These are phyloP conservation scores for Colletotrichum eleusines DNA, from an alignment of 2,329 filamentous ascomycete genomes.

Conservation along the genomic window DNA sequence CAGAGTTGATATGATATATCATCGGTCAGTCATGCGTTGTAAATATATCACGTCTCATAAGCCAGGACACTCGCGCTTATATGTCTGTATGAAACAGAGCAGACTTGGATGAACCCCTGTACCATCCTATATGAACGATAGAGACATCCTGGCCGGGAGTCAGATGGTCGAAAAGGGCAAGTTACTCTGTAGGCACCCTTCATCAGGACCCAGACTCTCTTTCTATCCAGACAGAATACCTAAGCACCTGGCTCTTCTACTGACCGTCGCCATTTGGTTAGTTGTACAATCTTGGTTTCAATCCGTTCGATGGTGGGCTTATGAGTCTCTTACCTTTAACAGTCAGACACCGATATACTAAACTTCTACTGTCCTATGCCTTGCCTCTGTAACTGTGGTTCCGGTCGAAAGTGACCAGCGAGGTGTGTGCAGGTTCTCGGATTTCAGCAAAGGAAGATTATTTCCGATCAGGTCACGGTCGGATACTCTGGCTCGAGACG, in stretches of 20 bases:
- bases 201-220: neutral
- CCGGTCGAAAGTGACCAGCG: conserved; percentile 31
- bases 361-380: conserved; percentile 31
- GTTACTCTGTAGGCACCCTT: neutral
- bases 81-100: neutral
- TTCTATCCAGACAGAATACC: neutral
- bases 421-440: conserved; percentile 37
- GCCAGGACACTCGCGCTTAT: neutral
- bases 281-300: neutral
- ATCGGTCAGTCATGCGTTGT: neutral
- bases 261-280: neutral
- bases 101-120: neutral
- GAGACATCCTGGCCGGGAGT: neutral
- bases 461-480: conserved; percentile 9
- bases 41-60: neutral
- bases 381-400: conserved; percentile 24
- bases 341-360: neutral
- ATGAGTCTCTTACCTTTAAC: neutral
- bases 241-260: neutral
- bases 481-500: neutral
- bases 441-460: conserved; percentile 13
- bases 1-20: neutral
- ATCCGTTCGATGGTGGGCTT: neutral
- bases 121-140: neutral
- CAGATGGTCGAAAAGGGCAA: neutral